Base-by-base conservation (phyloP, 805 yeast genomes). In the Starmerella sirachaensis region DNA sequence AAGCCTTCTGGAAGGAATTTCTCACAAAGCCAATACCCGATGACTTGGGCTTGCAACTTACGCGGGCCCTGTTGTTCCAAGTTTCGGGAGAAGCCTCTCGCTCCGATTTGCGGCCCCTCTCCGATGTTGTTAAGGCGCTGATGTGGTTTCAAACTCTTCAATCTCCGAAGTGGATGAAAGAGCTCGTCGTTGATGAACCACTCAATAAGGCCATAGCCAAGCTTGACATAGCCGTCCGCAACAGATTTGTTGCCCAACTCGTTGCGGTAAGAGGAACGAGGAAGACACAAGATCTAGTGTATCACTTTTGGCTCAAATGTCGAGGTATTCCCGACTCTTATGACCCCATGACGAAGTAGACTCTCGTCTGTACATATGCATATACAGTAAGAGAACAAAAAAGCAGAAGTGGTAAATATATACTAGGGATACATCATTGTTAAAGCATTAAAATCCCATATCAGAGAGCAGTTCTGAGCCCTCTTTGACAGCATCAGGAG, bases 1-100 rank as follows among this genome's bases (percentile, higher is more conserved):
- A 67, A 35, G 58, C 61, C 33, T 75, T 78, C 46, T 78, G 85
- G 84, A 59, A 59, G 3, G 55, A 56, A 21, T 47, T 74, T 6
- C 49, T 75, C 6, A 51, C 45, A 4, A 26, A 31, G 13, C 21
- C 31, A 6, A 14, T 42, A 41, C 47, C 26, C 47, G 44, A 42
- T 56, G 44, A 44, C 39, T 30, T 13, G 2, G 31, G 53, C 45
- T 27, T 53, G 61, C 45, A 62, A 50, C 38, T 64, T 24, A 33
- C 56, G 19, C 19, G 38, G 42, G 36, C 64, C 1, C 63, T 76
- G 18, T 45, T 72, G 5, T 52, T 57, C 29, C 59, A 64, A 28
- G 54, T 78, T 0, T 46, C 59, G 6, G 63, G 64, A 6, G 51
- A 52, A n/a, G 59, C 60, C 2, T 44, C 58, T 3, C 56, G 77